Base-by-base conservation (phyloP, 2,329 filamentous ascomycete genomes). In the Apiospora aurea region DNA sequence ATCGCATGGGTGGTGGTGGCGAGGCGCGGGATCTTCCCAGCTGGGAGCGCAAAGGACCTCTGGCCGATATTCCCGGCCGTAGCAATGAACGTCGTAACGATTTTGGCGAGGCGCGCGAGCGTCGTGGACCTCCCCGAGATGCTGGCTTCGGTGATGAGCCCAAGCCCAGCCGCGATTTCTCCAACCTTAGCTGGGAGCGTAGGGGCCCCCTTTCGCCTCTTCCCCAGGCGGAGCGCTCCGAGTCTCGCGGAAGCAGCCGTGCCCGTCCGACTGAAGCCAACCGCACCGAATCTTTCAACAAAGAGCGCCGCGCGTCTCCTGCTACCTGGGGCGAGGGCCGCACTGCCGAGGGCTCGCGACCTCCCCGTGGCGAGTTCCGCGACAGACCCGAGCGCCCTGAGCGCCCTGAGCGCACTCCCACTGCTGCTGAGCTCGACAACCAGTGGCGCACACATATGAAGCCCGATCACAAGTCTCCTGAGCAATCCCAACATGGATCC, bases 371-470 rank as follows among this genome's bases (percentile, higher is more conserved):
- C 34, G 93, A 95, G 77, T 94, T 93, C 80, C 87, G 89, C 73
- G 92, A 94, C 74, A 90, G 91, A 74, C 79, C 83, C 41, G 90
- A 92, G 74, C 86, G 91, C 75, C 71, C 71, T 21, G 87, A 88
- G 69, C 83, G 84, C 71, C 81, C 86, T 21, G 92, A 94, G 80
- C 90, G 94, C 77, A 87, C 88, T 69, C 93, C 93, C 29, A 98
- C 94, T 71, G 96, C 96, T 53, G 93, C 96, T 69, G 96, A 99
- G 73, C 90, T 94, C 79, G 96, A 98, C 81, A 97, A 91, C 84
- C 92, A 97, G 83, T 99, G 96, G 96, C 93, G 96, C 78, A 87
- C 89, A 76, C 93, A 89, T 83, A 98, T 98, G 95, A 93, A 91
- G 76, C 94, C 96, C n/a, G 95, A 97, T 78, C 83, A 83, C 68